Base-by-base conservation (phyloP, 208 protist genomes). In the Crithidia brevicula region DNA sequence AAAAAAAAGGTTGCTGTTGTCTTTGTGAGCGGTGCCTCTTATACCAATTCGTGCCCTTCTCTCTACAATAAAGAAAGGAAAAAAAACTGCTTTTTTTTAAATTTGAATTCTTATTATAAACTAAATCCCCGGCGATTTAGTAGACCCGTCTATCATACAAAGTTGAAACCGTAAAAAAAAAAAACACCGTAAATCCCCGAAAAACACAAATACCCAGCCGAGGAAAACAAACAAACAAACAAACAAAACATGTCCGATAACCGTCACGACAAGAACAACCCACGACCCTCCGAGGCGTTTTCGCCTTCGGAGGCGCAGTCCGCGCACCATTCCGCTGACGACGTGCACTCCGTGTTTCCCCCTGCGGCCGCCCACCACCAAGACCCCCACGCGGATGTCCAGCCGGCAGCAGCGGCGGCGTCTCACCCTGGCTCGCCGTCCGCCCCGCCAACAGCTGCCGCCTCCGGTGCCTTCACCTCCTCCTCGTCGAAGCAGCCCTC, bases 181-280 rank as follows among this genome's bases (percentile, higher is more conserved):
- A n/a, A n/a, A n/a, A n/a, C n/a, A n/a, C n/a, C n/a, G n/a, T n/a
- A n/a, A n/a, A n/a, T n/a, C n/a, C n/a, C n/a, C n/a, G n/a, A n/a
- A n/a, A n/a, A n/a, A n/a, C n/a, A n/a, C n/a, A n/a, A n/a, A n/a
- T n/a, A n/a, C n/a, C n/a, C n/a, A n/a, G n/a, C n/a, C n/a, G n/a
- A n/a, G n/a, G 22, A 46, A 54, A 60, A 57, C 27, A 46, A 65
- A 59, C 54, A 66, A 57, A 50, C 6, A 45, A 51, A 73, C 45
- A 23, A 46, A 25, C 15, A 34, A 56, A 28, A 3, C 5, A 68
- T 67, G 61, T 13, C 61, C 20, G 61, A 13, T 36, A 69, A 45
- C 28, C 38, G 34, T 33, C 45, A 43, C 18, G 60, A 70, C 20
- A 50, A 57, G 15, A 50, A 40, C 30, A 28, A 45, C 22, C 43